Percentiles rank a stretch among this genome's conserved stretches.
Evolutionary conservation across 257 asterid genomes (phyloP).

Genomic region (Nicotiana obtusifolia): DNA sequence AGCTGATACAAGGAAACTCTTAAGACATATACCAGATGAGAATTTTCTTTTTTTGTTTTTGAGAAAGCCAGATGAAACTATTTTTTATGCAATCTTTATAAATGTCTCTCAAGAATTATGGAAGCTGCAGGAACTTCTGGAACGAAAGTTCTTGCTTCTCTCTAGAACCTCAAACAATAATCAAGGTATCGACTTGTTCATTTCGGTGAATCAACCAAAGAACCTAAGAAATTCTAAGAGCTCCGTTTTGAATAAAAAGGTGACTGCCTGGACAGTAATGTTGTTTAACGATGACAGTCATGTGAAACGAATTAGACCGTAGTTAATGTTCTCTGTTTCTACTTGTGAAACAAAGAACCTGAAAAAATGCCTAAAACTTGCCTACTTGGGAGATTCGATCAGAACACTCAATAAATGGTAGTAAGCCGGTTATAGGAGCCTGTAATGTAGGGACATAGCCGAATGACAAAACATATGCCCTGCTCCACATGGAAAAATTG

Average conservation of each 20-base stretch:
- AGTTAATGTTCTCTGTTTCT: neutral
- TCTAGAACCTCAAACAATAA: neutral
- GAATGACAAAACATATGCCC: neutral
- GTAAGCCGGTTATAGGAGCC: neutral
- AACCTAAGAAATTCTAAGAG: neutral
- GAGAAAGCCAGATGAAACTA: neutral
- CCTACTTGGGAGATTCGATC: neutral
- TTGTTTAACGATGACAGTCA: neutral
- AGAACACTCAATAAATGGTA: neutral
- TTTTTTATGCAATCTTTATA: neutral
- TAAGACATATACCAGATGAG: neutral
- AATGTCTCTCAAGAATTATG: neutral
- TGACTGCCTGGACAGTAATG: neutral
- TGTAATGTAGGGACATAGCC: neutral
- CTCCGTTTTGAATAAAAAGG: neutral
- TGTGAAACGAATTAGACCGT: neutral
- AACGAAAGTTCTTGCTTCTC: neutral
- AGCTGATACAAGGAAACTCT: neutral
- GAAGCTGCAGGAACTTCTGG: neutral
- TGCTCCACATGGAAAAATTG: neutral
- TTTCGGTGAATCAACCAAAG: neutral
- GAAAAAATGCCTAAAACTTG: conserved; percentile 1
- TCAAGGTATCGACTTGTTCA: neutral
- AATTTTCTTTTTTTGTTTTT: too few species aligned
- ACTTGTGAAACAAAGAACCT: neutral